phyloP scores from a whole-genome alignment of 2,329 filamentous ascomycete species.

The Pseudocercospora fuligena region DNA sequence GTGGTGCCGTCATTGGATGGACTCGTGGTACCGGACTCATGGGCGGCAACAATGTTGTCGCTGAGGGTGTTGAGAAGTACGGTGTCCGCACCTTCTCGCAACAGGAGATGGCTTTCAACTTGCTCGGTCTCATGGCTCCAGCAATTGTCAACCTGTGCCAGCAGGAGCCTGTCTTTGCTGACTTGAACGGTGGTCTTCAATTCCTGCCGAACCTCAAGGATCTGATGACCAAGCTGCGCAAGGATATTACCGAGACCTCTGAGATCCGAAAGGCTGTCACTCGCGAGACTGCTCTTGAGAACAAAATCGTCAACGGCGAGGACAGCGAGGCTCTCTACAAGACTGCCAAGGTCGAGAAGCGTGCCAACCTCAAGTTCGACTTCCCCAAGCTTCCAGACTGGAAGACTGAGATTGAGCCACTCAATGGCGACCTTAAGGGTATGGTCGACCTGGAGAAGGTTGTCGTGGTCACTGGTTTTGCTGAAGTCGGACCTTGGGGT shows the following conservation, averaged over 20 bases:
- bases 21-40: slow-evolving; percentile 98
- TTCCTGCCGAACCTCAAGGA: slow-evolving; percentile 96
- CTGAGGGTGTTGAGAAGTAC: slow-evolving; percentile 93
- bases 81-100: slow-evolving; percentile 98
- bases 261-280: slow-evolving; percentile 91
- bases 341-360: slow-evolving; percentile 89
- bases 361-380: slow-evolving; percentile 97
- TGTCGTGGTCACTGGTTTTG: slow-evolving; percentile 94
- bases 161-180: slow-evolving; percentile 91
- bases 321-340: slow-evolving; percentile 91
- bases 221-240: slow-evolving; percentile 89
- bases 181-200: slow-evolving; percentile 95
- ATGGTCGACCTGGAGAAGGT: slow-evolving; percentile 99
- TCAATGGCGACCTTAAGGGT: slow-evolving; percentile 86
- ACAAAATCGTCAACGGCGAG: slow-evolving; percentile 95
- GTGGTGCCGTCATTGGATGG: slow-evolving; percentile 98
- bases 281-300: slow-evolving; percentile 94
- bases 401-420: slow-evolving; percentile 86
- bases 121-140: slow-evolving; percentile 94
- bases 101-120: slow-evolving; percentile 99
- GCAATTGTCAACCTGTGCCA: slow-evolving; percentile 95
- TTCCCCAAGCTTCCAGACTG: slow-evolving; percentile 91
- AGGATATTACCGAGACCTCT: slow-evolving; percentile 92
- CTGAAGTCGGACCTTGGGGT: slow-evolving; percentile 96
- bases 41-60: slow-evolving; percentile 96